Evolutionary conservation across 129 eudicot genomes (phyloP), one percentile per base, ranked within the genome.

Genomic region (Pulicaria dysenterica): DNA sequence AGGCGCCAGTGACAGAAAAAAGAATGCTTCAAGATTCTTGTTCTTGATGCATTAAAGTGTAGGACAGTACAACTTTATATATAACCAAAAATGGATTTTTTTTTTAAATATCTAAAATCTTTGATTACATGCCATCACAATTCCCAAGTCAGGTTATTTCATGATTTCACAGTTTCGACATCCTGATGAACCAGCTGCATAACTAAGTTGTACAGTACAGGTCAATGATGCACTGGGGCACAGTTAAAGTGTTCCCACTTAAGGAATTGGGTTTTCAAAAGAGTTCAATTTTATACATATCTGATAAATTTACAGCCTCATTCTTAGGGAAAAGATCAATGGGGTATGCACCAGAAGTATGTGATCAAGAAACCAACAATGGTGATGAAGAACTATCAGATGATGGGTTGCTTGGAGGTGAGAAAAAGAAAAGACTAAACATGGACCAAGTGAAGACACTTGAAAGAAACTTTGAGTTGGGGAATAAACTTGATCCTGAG

Each of bases 401-500:
- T 59, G 97, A 94, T 53, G 96, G 90, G 2, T 82, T 90, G 46
- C 83, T 75, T 55, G 74, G 72, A 45, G 89, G 88, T 7, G 96
- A 88, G 75, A 94, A 88, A 77, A 94, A 94, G 83, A 90, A 92
- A 74, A 86, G 99, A 61, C 83, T 94, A 7, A 94, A 88, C 66
- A 84, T 88, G 89, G 96, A 90, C 69, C 99, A 94, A 76, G 93
- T 94, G 78, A 94, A 73, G 49, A 90, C 96, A 17, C 95, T 94
- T 54, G 99, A 94, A 80, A 94, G 86, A 79, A 87, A 83, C 79
- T 94, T 94, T 82, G 96, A 88, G 78, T 67, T 85, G 61, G 99
- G 96, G 7, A 94, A 84, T 76, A 94, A 94, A 73, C 99, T 94
- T 58, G 97, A 90, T 76, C 99, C 96, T 37, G 96, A 94, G 62